Conservation (phyloP, 208 protist species). For the Acanthamoeba comandoni region DNA sequence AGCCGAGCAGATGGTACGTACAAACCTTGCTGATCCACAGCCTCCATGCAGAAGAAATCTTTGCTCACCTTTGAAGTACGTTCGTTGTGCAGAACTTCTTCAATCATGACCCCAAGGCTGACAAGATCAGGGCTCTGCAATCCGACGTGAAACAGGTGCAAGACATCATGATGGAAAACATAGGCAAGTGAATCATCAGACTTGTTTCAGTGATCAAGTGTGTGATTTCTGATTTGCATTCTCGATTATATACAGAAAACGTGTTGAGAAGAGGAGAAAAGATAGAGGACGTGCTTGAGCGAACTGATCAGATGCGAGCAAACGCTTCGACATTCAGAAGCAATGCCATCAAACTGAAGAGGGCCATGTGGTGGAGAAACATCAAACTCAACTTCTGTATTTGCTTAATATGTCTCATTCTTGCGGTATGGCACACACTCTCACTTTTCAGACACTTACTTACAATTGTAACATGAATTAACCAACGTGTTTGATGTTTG, state of each 20-base stretch:
- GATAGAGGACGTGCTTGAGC: constrained; percentile 47
- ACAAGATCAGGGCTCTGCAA: constrained; percentile 63
- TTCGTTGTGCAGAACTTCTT: constrained; percentile 50
- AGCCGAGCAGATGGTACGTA: constrained; percentile 35
- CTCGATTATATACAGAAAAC: neutral
- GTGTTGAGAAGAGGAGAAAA: constrained; percentile 40
- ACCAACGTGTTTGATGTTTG: neutral
- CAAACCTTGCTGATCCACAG: neutral
- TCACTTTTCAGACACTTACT: neutral
- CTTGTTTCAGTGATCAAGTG: neutral
- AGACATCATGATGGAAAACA: constrained; percentile 73
- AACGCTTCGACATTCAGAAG: constrained; percentile 38
- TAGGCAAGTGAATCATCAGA: neutral
- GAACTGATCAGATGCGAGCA: constrained; percentile 33
- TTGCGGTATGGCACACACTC: neutral
- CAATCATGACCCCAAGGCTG: constrained; percentile 52
- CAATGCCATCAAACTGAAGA: neutral
- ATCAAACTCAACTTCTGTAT: constrained; percentile 65
- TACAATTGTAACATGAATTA: neutral
- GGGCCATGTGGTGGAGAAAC: constrained; percentile 42
- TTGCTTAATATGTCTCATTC: constrained; percentile 13
- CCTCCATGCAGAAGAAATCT: neutral
- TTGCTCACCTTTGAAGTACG: neutral
- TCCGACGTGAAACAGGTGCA: constrained; percentile 32
- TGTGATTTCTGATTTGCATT: neutral